Evolutionary conservation across 306 rosid genomes (phyloP).

Genomic region (Spatholobus suberectus): DNA sequence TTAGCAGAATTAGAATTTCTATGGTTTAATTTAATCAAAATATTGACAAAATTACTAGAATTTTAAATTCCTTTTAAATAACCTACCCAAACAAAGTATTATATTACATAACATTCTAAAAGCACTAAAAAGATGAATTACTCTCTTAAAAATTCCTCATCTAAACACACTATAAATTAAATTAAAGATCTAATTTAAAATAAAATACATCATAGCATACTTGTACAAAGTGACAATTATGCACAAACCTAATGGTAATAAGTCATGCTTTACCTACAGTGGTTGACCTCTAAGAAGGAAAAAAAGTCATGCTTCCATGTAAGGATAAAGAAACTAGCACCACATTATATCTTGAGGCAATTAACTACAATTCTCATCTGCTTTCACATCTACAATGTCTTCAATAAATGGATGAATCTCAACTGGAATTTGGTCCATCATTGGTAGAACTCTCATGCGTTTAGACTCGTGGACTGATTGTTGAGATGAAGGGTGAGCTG

Average conservation of each 20-base stretch:
- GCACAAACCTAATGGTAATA: not conserved
- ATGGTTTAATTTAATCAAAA: no score
- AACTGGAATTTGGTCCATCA: not conserved
- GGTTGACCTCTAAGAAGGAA: no score
- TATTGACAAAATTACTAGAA: not conserved
- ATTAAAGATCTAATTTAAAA: not conserved
- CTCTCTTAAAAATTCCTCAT: not conserved
- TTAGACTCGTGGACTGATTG: not conserved
- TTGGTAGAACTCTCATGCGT: not conserved
- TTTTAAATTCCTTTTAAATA: not conserved
- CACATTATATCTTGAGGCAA: not conserved
- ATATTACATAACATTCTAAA: not conserved
- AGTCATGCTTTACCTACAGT: no score
- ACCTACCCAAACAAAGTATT: not conserved
- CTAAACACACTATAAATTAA: not conserved
- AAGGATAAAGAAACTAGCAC: not conserved
- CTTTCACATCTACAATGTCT: not conserved
- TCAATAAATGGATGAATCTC: not conserved
- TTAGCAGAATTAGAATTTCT: no score
- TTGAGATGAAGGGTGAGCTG: not conserved
- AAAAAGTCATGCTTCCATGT: no score
- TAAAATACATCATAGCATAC: not conserved
- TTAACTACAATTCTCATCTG: not conserved
- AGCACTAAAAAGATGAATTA: not conserved
- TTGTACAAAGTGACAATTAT: not conserved